Percentiles rank a stretch among this genome's conserved stretches.
Evolutionary conservation across 306 rosid genomes (phyloP).

Genomic region (Malus fusca): DNA sequence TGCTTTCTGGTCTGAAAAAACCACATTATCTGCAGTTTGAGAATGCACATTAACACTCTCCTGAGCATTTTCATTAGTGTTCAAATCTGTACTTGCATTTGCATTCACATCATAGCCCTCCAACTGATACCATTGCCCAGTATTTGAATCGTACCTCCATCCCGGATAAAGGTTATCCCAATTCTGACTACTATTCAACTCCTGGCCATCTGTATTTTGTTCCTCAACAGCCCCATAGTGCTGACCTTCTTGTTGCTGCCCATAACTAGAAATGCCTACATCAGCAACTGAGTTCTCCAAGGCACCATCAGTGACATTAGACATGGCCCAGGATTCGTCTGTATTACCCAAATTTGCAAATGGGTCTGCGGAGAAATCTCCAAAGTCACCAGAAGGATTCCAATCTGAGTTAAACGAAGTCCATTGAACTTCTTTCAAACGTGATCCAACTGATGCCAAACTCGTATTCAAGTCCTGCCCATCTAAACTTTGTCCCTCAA

Average conservation of each 20-base stretch:
- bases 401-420: neutral
- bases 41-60: conserved; percentile 25
- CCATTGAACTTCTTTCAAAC: neutral
- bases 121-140: conserved; percentile 62
- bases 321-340: neutral
- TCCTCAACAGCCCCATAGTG: conserved; percentile 25
- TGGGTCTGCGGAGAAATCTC: neutral
- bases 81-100: neutral
- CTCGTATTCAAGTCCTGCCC: neutral
- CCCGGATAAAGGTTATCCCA: conserved; percentile 73
- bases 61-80: conserved; percentile 14
- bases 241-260: conserved; percentile 34
- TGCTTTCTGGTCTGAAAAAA: conserved; percentile 23
- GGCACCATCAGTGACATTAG: conserved; percentile 11
- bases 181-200: conserved; percentile 35
- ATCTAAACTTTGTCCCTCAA: neutral
- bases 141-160: conserved; percentile 56
- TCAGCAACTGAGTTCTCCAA: conserved; percentile 10
- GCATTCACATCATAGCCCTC: conserved; percentile 31
- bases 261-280: conserved; percentile 14
- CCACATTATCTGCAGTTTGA: conserved; percentile 7
- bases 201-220: conserved; percentile 25
- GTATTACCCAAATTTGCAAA: neutral
- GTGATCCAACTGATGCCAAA: neutral
- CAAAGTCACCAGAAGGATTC: neutral